phyloP scores from a whole-genome alignment of 305 asterid genomes.

The Fraxinus sp. region DNA sequence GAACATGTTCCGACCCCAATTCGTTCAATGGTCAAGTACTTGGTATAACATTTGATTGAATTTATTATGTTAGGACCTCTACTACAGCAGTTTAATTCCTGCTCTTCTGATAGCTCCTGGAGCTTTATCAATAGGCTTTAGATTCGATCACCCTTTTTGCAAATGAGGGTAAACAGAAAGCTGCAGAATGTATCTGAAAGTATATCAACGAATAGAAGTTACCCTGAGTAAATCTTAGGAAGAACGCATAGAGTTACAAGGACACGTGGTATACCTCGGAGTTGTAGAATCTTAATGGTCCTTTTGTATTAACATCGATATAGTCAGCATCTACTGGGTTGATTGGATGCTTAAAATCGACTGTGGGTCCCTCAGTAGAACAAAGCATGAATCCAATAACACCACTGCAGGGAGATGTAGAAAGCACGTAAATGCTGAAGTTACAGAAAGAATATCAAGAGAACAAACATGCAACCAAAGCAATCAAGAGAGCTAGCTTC shows the following conservation, averaged over 20 bases:
- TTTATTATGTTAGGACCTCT: background rate
- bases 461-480: background rate
- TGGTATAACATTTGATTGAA: background rate
- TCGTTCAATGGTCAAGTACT: background rate
- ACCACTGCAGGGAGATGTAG: slow-evolving; percentile 33
- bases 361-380: slow-evolving; percentile 51
- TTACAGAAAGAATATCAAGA: background rate
- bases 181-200: slow-evolving; percentile 78
- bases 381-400: slow-evolving; percentile 61
- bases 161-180: slow-evolving; percentile 88
- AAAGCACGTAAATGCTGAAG: background rate
- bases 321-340: slow-evolving; percentile 24
- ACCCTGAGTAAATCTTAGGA: background rate
- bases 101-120: background rate
- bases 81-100: background rate
- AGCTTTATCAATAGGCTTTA: slow-evolving; percentile 37
- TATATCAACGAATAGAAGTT: background rate
- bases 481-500: background rate
- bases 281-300: background rate
- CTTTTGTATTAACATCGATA: background rate
- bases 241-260: background rate
- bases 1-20: background rate
- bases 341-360: slow-evolving; percentile 46
- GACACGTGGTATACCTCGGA: background rate
- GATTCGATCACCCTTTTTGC: slow-evolving; percentile 79